Percentiles rank a stretch among this genome's conserved stretches.
Conservation (phyloP, 169 alveolate genomes). For the Cryptosporidium parvum region DNA sequence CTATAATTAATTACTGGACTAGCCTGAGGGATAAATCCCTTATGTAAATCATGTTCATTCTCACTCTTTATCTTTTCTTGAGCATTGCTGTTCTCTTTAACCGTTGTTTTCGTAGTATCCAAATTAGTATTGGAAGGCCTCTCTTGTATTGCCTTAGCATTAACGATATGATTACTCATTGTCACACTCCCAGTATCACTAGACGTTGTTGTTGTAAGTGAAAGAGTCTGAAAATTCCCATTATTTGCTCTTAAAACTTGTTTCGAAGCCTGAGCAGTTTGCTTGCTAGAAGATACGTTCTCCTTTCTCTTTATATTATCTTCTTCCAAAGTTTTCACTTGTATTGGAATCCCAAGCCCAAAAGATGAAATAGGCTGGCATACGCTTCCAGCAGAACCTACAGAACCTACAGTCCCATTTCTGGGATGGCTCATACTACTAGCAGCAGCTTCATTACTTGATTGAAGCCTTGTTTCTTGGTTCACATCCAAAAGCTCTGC, state of each 20-base stretch:
- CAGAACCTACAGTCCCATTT: slow-evolving; percentile 21
- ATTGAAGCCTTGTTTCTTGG: slow-evolving; percentile 43
- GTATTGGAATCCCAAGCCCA: slow-evolving; percentile 8
- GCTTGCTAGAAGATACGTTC: neutral
- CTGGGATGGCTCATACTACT: neutral
- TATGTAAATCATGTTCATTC: neutral
- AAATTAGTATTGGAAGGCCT: neutral
- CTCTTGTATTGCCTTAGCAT: neutral
- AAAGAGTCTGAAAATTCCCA: slow-evolving; percentile 23
- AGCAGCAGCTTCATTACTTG: slow-evolving; percentile 10
- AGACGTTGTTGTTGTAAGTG: slow-evolving; percentile 53
- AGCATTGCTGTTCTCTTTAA: neutral
- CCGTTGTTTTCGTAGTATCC: neutral
- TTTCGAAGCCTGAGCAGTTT: neutral
- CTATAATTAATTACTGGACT: slow-evolving; percentile 64
- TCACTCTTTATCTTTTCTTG: neutral
- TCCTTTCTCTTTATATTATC: neutral
- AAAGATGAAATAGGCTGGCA: neutral
- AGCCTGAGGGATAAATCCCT: slow-evolving; percentile 61
- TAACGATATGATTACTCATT: neutral
- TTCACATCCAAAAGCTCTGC: slow-evolving; percentile 17
- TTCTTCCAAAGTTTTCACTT: neutral
- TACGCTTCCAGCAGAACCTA: neutral
- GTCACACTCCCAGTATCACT: slow-evolving; percentile 48
- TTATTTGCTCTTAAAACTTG: neutral